These are phyloP conservation scores for Hamigera avellanea DNA, from an alignment of 495 filamentous ascomycete genomes.

Conservation along the genomic window DNA sequence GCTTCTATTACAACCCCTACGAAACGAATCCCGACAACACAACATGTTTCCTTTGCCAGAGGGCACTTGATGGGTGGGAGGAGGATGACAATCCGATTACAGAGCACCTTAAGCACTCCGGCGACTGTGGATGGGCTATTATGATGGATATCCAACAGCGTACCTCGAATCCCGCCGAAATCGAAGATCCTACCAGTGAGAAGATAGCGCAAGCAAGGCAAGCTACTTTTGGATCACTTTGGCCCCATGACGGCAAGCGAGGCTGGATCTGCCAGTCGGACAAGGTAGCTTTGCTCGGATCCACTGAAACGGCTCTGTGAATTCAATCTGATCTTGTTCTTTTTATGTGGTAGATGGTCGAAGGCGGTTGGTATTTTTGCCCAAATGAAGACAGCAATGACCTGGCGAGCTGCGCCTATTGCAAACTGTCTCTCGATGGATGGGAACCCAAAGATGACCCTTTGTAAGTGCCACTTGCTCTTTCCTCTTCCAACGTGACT, in stretches of 20 bases:
- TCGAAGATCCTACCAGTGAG: slow-evolving; percentile 60
- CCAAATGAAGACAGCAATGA: slow-evolving; percentile 72
- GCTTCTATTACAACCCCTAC: slow-evolving; percentile 77
- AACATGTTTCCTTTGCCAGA: slow-evolving; percentile 72
- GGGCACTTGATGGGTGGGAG: slow-evolving; percentile 82
- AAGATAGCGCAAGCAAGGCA: slow-evolving; percentile 63
- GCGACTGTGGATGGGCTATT: slow-evolving; percentile 80
- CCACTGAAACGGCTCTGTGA: not conserved
- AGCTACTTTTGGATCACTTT: slow-evolving; percentile 63
- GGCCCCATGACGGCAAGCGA: slow-evolving; percentile 82
- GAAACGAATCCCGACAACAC: slow-evolving; percentile 72
- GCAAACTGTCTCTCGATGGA: slow-evolving; percentile 70
- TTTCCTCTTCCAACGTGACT: slow-evolving; percentile 3
- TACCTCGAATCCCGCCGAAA: slow-evolving; percentile 48
- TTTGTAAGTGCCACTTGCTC: slow-evolving; percentile 41
- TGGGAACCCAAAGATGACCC: slow-evolving; percentile 91
- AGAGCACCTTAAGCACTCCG: slow-evolving; percentile 76
- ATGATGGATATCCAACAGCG: slow-evolving; percentile 57
- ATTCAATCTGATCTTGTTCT: not conserved
- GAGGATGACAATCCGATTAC: slow-evolving; percentile 62
- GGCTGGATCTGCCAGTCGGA: slow-evolving; percentile 81
- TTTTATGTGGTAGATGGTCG: slow-evolving; percentile 58
- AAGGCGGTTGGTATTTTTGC: slow-evolving; percentile 88
- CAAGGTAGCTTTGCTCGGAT: slow-evolving; percentile 48
- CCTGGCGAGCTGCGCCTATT: slow-evolving; percentile 80